phyloP scores from a whole-genome alignment of 805 yeast genomes.

The Metahyphopichia silvanorum region DNA sequence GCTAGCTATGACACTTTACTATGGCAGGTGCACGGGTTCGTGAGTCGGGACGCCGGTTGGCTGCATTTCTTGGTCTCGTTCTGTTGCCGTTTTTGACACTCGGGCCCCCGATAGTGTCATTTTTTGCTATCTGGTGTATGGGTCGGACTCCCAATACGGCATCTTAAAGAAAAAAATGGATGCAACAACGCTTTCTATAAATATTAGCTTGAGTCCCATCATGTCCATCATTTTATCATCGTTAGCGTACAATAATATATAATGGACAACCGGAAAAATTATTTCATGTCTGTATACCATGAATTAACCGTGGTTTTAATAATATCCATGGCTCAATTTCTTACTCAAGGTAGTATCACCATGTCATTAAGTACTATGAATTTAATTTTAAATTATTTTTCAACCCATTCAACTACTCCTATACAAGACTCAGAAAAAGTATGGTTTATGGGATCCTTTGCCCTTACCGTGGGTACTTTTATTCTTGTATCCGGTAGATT shows the following conservation, averaged over 20 bases:
- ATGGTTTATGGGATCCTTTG: constrained; percentile 73
- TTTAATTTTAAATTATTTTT: constrained; percentile 25
- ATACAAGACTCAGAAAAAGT: constrained; percentile 25
- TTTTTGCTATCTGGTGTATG: constrained; percentile 1
- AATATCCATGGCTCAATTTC: constrained; percentile 31
- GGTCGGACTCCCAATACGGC: too few species aligned
- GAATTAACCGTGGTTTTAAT: constrained; percentile 20
- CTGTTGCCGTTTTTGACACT: neutral
- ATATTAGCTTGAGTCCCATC: too few species aligned
- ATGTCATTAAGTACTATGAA: constrained; percentile 39
- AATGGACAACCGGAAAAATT: constrained; percentile 14
- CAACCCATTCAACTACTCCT: constrained; percentile 2
- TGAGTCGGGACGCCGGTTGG: too few species aligned
- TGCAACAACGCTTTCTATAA: too few species aligned
- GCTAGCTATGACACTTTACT: too few species aligned
- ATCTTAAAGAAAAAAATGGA: too few species aligned
- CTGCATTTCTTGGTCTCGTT: neutral
- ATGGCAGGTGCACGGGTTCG: neutral
- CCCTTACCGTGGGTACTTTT: constrained; percentile 70
- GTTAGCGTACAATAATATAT: too few species aligned
- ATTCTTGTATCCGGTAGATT: constrained; percentile 65
- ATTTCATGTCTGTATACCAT: constrained; percentile 18
- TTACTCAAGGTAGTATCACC: constrained; percentile 35
- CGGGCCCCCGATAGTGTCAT: neutral
- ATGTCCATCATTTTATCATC: too few species aligned